A percentile compares a stretch with the other conserved stretches of the same genome.
Conservation (phyloP, 2,329 filamentous ascomycete species). For the Stagonosporopsis chrysanthemi region DNA sequence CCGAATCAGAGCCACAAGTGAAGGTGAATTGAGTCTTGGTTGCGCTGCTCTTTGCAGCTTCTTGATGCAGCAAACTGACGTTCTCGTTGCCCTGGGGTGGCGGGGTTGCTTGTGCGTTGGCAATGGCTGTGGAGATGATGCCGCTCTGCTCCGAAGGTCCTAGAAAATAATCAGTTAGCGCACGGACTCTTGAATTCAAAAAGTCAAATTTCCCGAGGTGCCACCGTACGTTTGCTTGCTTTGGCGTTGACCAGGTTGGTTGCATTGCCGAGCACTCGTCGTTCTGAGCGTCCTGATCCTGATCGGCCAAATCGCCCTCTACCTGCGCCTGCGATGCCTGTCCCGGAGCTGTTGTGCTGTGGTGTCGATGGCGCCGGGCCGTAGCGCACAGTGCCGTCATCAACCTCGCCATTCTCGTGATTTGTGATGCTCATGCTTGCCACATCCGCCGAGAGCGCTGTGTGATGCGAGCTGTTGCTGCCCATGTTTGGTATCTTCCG, state of each 20-base stretch:
- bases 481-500: conserved; percentile 94
- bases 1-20: conserved; percentile 89
- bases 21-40: conserved; percentile 94
- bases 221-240: conserved; percentile 49
- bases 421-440: conserved; percentile 66
- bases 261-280: conserved; percentile 53
- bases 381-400: conserved; percentile 61
- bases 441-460: conserved; percentile 67
- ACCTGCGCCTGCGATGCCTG: conserved; percentile 83
- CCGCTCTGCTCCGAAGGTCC: conserved; percentile 65
- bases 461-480: conserved; percentile 67
- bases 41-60: conserved; percentile 67
- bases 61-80: conserved; percentile 77
- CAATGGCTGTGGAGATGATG: conserved; percentile 92
- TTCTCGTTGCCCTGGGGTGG: conserved; percentile 72
- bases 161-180: conserved; percentile 49
- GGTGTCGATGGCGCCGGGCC: conserved; percentile 63
- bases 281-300: conserved; percentile 52
- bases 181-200: conserved; percentile 37
- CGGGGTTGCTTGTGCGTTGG: conserved; percentile 71
- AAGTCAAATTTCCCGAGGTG: conserved; percentile 39
- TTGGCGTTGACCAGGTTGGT: conserved; percentile 55
- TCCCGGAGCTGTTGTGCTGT: conserved; percentile 58
- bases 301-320: conserved; percentile 80
- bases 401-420: conserved; percentile 53